Percentiles rank a stretch among this genome's conserved stretches.
Evolutionary conservation across 345 rosid species (phyloP).

Genomic region (Hypericum perforatum): DNA sequence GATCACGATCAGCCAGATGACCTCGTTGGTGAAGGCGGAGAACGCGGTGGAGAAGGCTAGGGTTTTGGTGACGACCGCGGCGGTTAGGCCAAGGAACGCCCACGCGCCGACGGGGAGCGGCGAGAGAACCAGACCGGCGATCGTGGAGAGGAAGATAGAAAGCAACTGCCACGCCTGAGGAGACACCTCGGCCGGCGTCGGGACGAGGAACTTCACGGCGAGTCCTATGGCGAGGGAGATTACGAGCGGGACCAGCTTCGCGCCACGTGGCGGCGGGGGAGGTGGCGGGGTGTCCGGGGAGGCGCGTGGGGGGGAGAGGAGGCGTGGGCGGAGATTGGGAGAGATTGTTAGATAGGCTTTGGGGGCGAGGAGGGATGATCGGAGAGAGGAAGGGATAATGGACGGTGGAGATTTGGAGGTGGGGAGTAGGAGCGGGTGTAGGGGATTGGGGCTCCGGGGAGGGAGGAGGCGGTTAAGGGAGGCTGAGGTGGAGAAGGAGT

Average conservation of each 20-base stretch:
- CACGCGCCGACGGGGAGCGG: conserved; percentile 95
- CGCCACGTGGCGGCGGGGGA: conserved; percentile 40
- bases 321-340: conserved; percentile 14
- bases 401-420: conserved; percentile 33
- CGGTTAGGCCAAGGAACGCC: conserved; percentile 83
- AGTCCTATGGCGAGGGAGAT: conserved; percentile 64
- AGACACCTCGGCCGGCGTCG: conserved; percentile 55
- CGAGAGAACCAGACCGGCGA: conserved; percentile 75
- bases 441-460: conserved; percentile 5
- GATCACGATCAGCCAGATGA: conserved; percentile 88
- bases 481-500: conserved; percentile 35
- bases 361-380: conserved; percentile 13
- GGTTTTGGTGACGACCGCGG: conserved; percentile 65
- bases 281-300: conserved; percentile 13
- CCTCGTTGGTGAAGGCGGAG: conserved; percentile 81
- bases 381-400: conserved; percentile 12
- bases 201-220: conserved; percentile 47
- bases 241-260: conserved; percentile 54
- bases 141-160: conserved; percentile 76
- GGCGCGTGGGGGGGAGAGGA: conserved; percentile 18
- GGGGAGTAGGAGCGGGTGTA: conserved; percentile 16
- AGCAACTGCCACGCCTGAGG: conserved; percentile 86
- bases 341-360: conserved; percentile 9
- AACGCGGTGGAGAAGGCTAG: conserved; percentile 70
- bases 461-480: conserved; percentile 22